phyloP scores from a whole-genome alignment of 208 protist species.

The Crithidia acanthocephali region DNA sequence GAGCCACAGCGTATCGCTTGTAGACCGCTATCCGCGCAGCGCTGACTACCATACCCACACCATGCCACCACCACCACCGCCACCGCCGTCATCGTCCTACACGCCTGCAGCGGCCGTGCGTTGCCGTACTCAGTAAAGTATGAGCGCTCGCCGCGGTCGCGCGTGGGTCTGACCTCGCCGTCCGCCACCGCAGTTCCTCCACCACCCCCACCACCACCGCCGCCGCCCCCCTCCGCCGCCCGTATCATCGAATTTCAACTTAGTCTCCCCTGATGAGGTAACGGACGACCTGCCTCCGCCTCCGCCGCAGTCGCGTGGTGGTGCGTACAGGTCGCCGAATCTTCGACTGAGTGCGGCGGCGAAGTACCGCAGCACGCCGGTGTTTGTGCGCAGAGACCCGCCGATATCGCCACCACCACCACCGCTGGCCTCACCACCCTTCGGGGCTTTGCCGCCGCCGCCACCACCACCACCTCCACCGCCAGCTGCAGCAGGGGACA shows the following conservation, averaged over 20 bases:
- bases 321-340: neutral
- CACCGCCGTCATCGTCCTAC: constrained; percentile 9
- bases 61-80: constrained; percentile 24
- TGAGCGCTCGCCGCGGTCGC: neutral
- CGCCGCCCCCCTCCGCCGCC: too few relatives aligned
- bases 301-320: neutral
- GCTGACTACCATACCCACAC: neutral
- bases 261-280: constrained; percentile 29
- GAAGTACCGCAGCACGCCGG: neutral
- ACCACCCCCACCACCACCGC: constrained; percentile 4
- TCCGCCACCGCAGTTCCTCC: neutral
- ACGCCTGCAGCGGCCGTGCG: neutral
- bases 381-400: neutral
- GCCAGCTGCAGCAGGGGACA: neutral
- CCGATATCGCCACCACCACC: constrained; percentile 12
- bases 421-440: neutral
- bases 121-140: constrained; percentile 14
- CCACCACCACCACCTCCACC: constrained; percentile 15
- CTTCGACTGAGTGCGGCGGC: neutral
- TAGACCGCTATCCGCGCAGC: constrained; percentile 9
- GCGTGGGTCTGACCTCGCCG: constrained; percentile 4
- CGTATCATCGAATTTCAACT: too few relatives aligned
- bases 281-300: constrained; percentile 20
- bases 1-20: constrained; percentile 18
- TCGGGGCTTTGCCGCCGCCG: neutral